These are phyloP conservation scores for Aspergillus luchuensis DNA, from an alignment of 2,329 filamentous ascomycete species.

Conservation along the genomic window DNA sequence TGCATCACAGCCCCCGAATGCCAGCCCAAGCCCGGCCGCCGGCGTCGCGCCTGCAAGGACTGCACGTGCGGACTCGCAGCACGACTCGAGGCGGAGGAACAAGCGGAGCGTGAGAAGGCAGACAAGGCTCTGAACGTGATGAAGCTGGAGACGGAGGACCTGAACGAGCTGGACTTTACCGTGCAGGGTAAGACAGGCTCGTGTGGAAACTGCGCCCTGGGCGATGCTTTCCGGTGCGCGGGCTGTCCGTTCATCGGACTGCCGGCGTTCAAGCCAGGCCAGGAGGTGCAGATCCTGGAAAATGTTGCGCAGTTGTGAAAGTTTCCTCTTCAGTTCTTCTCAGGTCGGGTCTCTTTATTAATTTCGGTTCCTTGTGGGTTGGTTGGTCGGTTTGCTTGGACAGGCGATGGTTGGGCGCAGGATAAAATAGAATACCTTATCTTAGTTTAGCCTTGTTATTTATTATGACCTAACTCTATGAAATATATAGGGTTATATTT, in stretches of 20 bases:
- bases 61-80: conserved; percentile 93
- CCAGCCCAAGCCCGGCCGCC: conserved; percentile 74
- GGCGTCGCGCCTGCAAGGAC: conserved; percentile 93
- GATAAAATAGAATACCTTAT: conserved; percentile 8
- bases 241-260: conserved; percentile 84
- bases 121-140: conserved; percentile 60
- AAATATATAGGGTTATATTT: no score
- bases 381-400: not conserved
- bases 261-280: conserved; percentile 93
- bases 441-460: not conserved
- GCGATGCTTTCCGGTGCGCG: conserved; percentile 81
- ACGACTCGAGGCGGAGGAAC: conserved; percentile 82
- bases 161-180: conserved; percentile 91
- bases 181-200: conserved; percentile 96
- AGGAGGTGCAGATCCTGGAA: conserved; percentile 86
- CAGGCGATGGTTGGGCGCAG: conserved; percentile 3
- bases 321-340: not conserved
- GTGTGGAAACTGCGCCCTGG: conserved; percentile 90
- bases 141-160: conserved; percentile 72
- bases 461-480: not conserved
- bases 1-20: conserved; percentile 71
- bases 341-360: not conserved
- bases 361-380: not conserved
- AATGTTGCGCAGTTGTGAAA: conserved; percentile 76
- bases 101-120: conserved; percentile 63